Conservation (phyloP, 2,329 filamentous ascomycete species). For the Boeremia lycopersici region DNA sequence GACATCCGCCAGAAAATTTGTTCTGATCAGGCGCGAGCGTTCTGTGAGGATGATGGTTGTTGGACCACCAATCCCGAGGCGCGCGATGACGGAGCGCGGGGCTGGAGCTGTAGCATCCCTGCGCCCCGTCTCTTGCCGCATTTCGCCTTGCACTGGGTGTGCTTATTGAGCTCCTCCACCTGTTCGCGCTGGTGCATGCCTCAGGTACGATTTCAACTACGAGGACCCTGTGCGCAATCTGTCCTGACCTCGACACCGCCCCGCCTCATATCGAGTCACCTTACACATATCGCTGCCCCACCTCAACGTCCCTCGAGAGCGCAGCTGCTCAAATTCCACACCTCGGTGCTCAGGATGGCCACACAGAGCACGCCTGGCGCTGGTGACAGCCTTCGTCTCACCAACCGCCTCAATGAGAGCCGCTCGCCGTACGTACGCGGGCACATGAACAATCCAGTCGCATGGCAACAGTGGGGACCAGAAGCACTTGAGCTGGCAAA, state of each 20-base stretch:
- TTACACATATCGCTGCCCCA: conserved; percentile 17
- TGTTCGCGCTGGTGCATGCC: conserved; percentile 31
- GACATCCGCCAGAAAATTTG: conserved; percentile 4
- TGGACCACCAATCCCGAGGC: conserved; percentile 11
- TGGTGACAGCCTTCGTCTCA: conserved; percentile 47
- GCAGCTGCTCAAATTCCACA: conserved; percentile 34
- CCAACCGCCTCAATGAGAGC: conserved; percentile 65
- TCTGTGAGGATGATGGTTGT: conserved; percentile 2
- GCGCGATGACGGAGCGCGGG: conserved; percentile 14
- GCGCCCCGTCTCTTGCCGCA: conserved; percentile 16
- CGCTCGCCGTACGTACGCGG: conserved; percentile 73
- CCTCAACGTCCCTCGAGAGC: conserved; percentile 21
- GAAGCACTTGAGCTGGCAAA: conserved; percentile 78
- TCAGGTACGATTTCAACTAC: conserved; percentile 34
- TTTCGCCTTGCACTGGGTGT: conserved; percentile 9
- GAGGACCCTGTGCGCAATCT: conserved; percentile 33
- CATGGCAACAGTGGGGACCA: conserved; percentile 87
- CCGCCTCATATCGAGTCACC: conserved; percentile 6
- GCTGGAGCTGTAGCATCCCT: conserved; percentile 11
- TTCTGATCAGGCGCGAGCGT: conserved; percentile 8
- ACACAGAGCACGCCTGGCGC: conserved; percentile 25
- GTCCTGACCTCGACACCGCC: conserved; percentile 11
- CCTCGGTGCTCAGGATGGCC: conserved; percentile 40
- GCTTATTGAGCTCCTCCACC: conserved; percentile 8
- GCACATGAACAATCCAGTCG: conserved; percentile 81